phyloP scores from a whole-genome alignment of 2,329 filamentous ascomycete genomes.

The Colletotrichum filicis region DNA sequence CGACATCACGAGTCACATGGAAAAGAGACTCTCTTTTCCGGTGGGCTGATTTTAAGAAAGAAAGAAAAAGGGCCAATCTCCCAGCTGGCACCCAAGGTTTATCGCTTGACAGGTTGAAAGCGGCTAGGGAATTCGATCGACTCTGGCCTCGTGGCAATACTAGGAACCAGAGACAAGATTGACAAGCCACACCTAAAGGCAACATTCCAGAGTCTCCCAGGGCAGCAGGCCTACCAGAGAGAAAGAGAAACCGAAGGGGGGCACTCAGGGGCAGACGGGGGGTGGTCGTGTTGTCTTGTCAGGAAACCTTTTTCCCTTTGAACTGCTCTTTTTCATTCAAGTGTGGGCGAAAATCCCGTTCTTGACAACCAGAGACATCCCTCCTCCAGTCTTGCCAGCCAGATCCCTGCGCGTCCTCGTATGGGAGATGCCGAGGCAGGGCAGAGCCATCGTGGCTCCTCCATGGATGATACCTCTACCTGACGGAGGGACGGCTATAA shows the following conservation, averaged over 20 bases:
- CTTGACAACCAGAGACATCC: conserved; percentile 23
- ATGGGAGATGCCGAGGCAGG: conserved; percentile 29
- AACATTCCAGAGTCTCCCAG: not conserved
- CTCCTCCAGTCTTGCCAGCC: not conserved
- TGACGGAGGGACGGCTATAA: conserved; percentile 13
- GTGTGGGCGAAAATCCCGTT: not conserved
- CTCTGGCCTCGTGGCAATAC: conserved; percentile 15
- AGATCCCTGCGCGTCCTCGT: conserved; percentile 4
- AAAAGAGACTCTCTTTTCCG: not conserved
- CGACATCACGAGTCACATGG: not conserved
- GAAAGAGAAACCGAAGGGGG: not conserved
- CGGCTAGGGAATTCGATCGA: not conserved
- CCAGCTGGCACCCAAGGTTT: not conserved
- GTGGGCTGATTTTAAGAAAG: not conserved
- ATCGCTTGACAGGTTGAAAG: not conserved
- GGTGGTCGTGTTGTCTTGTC: not conserved
- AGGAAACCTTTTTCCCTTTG: not conserved
- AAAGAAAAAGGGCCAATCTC: not conserved
- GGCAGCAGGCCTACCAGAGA: not conserved
- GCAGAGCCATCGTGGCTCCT: conserved; percentile 2
- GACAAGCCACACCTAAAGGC: conserved; percentile 14
- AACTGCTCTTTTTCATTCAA: not conserved
- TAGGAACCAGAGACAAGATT: conserved; percentile 10
- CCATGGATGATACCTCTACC: conserved; percentile 26
- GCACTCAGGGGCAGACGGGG: not conserved